phyloP scores from a whole-genome alignment of 192 early-diverging fungal genomes.

The Coemansia sp. region DNA sequence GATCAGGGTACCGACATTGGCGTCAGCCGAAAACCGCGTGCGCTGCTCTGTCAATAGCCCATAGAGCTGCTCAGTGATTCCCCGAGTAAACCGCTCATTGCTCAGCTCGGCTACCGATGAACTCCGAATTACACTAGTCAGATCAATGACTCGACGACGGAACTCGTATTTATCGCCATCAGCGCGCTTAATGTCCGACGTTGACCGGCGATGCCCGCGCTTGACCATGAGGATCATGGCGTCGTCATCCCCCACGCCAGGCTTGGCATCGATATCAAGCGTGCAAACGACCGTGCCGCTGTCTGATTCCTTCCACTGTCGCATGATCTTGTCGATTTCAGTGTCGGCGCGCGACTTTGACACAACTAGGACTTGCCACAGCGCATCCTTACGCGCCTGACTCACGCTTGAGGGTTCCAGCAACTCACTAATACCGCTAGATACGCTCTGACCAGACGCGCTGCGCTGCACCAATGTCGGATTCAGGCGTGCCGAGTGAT shows the following conservation, averaged over 20 bases:
- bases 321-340: conserved; percentile 50
- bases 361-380: conserved; percentile 54
- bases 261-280: conserved; percentile 38
- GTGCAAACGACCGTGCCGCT: conserved; percentile 37
- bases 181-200: conserved; percentile 43
- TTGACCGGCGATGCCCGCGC: conserved; percentile 48
- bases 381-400: conserved; percentile 46
- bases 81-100: conserved; percentile 38
- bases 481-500: conserved; percentile 41
- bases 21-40: conserved; percentile 42
- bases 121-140: conserved; percentile 35
- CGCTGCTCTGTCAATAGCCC: conserved; percentile 52
- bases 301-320: conserved; percentile 46
- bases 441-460: conserved; percentile 46
- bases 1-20: conserved; percentile 44
- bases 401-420: conserved; percentile 52
- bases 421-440: conserved; percentile 54
- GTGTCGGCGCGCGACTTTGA: conserved; percentile 52
- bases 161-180: conserved; percentile 50
- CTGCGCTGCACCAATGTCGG: conserved; percentile 47
- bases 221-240: conserved; percentile 55
- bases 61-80: conserved; percentile 50
- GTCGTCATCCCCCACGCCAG: conserved; percentile 40
- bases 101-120: conserved; percentile 50
- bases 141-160: conserved; percentile 46